Conservation (phyloP, 805 yeast genomes). For the Maudiozyma barnettii region DNA sequence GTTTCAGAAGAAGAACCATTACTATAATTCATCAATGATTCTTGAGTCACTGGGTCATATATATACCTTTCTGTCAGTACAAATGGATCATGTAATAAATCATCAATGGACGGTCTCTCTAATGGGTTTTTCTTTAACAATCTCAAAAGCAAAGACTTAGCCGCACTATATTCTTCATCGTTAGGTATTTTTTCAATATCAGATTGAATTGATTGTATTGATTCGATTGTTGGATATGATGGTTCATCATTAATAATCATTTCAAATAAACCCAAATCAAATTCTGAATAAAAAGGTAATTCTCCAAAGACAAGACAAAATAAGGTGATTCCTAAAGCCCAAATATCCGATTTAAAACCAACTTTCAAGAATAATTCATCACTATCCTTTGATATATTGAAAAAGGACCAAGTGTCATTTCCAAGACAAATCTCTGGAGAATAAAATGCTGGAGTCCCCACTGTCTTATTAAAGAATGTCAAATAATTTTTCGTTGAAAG, state of each 20-base stretch:
- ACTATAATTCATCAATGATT: too few species aligned
- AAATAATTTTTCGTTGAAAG: slow-evolving; percentile 36
- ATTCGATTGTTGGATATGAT: slow-evolving; percentile 41
- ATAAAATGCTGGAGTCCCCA: slow-evolving; percentile 94
- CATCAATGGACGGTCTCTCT: slow-evolving; percentile 56
- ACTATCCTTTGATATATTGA: slow-evolving; percentile 10
- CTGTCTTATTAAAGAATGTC: slow-evolving; percentile 84
- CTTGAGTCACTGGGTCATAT: too few species aligned
- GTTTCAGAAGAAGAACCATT: not conserved
- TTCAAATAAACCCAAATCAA: slow-evolving; percentile 57
- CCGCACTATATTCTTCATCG: slow-evolving; percentile 38
- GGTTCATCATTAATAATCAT: slow-evolving; percentile 60
- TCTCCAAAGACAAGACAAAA: slow-evolving; percentile 81
- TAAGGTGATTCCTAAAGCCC: slow-evolving; percentile 93
- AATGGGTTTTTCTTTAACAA: slow-evolving; percentile 63
- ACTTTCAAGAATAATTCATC: slow-evolving; percentile 35
- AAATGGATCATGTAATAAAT: slow-evolving; percentile 73
- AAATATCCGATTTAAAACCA: slow-evolving; percentile 82
- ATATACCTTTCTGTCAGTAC: not conserved
- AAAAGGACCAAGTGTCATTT: slow-evolving; percentile 20
- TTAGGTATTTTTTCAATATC: slow-evolving; percentile 25
- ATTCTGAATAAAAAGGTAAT: slow-evolving; percentile 83
- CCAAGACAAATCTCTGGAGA: slow-evolving; percentile 87
- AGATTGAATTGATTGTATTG: slow-evolving; percentile 16
- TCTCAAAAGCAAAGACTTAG: slow-evolving; percentile 48